These are phyloP conservation scores for Scheffersomyces lignicola DNA, from an alignment of 1,139 yeast genomes.

Conservation along the genomic window DNA sequence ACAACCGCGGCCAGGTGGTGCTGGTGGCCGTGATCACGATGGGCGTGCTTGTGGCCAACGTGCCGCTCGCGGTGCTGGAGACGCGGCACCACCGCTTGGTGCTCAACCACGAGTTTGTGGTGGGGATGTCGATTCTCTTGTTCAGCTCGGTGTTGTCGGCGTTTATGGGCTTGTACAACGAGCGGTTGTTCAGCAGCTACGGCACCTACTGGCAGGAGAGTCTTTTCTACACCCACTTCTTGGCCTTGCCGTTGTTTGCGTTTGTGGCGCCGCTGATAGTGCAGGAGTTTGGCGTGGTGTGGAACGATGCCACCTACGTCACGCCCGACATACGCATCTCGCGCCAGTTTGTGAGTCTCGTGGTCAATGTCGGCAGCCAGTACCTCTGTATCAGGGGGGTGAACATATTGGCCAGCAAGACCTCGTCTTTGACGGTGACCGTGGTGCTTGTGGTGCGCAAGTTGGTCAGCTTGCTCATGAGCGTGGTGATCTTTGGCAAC, in stretches of 20 bases:
- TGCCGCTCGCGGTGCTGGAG: slow-evolving; percentile 14
- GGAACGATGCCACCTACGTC: slow-evolving; percentile 7
- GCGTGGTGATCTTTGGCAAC: slow-evolving; percentile 51
- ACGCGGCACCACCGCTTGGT: not conserved
- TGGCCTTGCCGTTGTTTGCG: slow-evolving; percentile 57
- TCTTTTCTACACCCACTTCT: slow-evolving; percentile 59
- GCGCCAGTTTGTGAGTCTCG: slow-evolving; percentile 23
- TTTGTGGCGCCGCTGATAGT: slow-evolving; percentile 22
- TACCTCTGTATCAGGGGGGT: slow-evolving; percentile 68
- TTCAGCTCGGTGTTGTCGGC: slow-evolving; percentile 53
- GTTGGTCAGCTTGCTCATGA: slow-evolving; percentile 56
- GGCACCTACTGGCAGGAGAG: slow-evolving; percentile 68
- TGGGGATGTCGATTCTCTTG: slow-evolving; percentile 47
- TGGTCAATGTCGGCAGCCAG: slow-evolving; percentile 58
- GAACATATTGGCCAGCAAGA: slow-evolving; percentile 55
- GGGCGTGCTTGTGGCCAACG: slow-evolving; percentile 58
- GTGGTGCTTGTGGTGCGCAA: slow-evolving; percentile 62
- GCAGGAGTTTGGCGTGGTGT: slow-evolving; percentile 16
- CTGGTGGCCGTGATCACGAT: slow-evolving; percentile 54
- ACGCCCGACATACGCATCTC: slow-evolving; percentile 6
- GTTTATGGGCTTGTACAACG: slow-evolving; percentile 56
- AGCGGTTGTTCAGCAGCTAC: slow-evolving; percentile 46
- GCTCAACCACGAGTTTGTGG: slow-evolving; percentile 18
- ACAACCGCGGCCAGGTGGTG: slow-evolving; percentile 30
- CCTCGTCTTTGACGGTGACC: slow-evolving; percentile 61